Evolutionary conservation across 2,329 filamentous ascomycete genomes (phyloP).

Genomic region (Thielaviopsis ethacetica): DNA sequence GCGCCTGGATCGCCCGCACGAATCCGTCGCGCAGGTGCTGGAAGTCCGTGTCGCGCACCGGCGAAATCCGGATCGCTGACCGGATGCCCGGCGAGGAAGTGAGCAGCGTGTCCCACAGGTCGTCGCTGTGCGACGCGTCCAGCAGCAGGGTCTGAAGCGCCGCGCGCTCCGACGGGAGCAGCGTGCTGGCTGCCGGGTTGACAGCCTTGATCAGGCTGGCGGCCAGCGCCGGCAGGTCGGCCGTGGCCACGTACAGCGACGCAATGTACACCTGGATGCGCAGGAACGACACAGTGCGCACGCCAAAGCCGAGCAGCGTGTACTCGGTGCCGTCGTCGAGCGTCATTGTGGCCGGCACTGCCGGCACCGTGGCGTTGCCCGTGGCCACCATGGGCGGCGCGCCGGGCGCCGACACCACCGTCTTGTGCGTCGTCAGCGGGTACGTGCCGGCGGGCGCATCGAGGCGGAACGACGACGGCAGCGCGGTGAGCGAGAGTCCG

Average conservation of each 20-base stretch:
- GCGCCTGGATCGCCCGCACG: constrained; percentile 66
- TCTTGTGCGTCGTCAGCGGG: constrained; percentile 6
- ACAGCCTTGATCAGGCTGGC: constrained; percentile 58
- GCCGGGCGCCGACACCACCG: neutral
- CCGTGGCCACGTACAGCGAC: constrained; percentile 74
- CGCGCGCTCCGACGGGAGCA: constrained; percentile 70
- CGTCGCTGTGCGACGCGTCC: constrained; percentile 51
- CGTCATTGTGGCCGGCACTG: constrained; percentile 58
- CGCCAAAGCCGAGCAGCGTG: constrained; percentile 72
- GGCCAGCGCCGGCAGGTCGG: constrained; percentile 70
- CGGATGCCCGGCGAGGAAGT: constrained; percentile 47
- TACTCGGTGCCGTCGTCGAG: constrained; percentile 52
- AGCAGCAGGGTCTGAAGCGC: constrained; percentile 51
- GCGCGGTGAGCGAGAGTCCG: neutral
- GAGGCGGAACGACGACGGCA: neutral
- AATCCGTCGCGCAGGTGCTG: constrained; percentile 82
- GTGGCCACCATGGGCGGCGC: constrained; percentile 29
- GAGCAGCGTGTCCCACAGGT: constrained; percentile 60
- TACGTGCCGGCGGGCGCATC: constrained; percentile 9
- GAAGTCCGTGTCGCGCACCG: constrained; percentile 89
- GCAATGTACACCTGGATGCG: constrained; percentile 88
- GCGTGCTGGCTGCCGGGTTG: constrained; percentile 61
- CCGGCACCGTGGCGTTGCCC: constrained; percentile 62
- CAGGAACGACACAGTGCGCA: constrained; percentile 79
- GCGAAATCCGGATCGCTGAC: constrained; percentile 67